phyloP scores from a whole-genome alignment of 352 stramenopile species.

The Saprolegnia parasitica region DNA sequence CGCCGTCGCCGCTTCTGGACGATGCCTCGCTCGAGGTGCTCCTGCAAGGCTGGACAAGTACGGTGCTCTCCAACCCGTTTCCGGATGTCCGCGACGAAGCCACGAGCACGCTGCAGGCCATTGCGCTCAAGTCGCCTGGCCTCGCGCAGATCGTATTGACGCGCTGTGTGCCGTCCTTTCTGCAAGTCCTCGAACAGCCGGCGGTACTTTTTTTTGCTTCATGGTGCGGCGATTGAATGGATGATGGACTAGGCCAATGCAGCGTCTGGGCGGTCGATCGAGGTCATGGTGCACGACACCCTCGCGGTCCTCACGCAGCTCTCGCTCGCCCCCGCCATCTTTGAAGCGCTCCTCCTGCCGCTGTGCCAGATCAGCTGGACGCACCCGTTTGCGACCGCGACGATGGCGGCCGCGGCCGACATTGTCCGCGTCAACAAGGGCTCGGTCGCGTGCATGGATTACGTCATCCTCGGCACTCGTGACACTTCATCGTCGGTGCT shows the following conservation, averaged over 20 bases:
- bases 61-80: slow-evolving; percentile 58
- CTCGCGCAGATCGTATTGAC: not conserved
- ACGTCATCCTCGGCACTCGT: slow-evolving; percentile 43
- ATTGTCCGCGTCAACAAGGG: slow-evolving; percentile 75
- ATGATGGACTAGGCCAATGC: not conserved
- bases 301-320: slow-evolving; percentile 70
- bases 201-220: not conserved
- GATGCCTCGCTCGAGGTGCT: slow-evolving; percentile 53
- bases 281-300: slow-evolving; percentile 64
- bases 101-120: not conserved
- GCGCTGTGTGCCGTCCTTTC: not conserved
- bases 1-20: slow-evolving; percentile 70
- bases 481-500: slow-evolving; percentile 49
- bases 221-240: too few relatives aligned
- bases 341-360: slow-evolving; percentile 67
- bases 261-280: slow-evolving; percentile 44
- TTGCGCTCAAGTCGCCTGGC: slow-evolving; percentile 1
- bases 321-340: slow-evolving; percentile 68
- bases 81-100: slow-evolving; percentile 54
- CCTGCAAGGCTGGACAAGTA: slow-evolving; percentile 68
- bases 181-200: not conserved
- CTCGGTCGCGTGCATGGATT: slow-evolving; percentile 74
- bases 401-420: slow-evolving; percentile 68
- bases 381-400: slow-evolving; percentile 39
- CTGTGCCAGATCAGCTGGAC: slow-evolving; percentile 37